Evolutionary conservation across 257 asterid species (phyloP), one percentile per base, ranked within the genome.

Genomic region (Penstemon barbatus): DNA sequence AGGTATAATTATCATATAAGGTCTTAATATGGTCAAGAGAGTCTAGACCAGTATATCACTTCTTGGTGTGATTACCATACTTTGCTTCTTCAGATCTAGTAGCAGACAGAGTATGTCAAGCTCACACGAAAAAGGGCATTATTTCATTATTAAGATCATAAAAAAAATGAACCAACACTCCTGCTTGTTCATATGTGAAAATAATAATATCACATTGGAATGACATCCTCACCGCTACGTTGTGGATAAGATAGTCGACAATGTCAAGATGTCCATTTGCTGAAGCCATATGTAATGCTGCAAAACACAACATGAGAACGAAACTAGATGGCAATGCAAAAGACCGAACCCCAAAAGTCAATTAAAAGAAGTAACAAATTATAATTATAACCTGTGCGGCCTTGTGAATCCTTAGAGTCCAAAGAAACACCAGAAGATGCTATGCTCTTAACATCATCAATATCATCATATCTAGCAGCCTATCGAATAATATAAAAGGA

Each of bases 221-320:
- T 9, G 68, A 75, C 39, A 63, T 33, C 8, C 92, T 83, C 69
- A 93, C 97, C 85, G 71, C 95, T 78, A 92, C 96, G 79, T 82
- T 83, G 53, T 45, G 50, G 70, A 94, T 70, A 53, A 94, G 97
- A 84, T 85, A 87, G 56, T 87, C 80, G 58, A 91, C 92, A 41
- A 89, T 79, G 63, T 72, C 80, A 53, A 69, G 73, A 78, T 91
- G 96, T 61, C 97, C 99, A 74, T 94, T 94, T 19, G 97, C 99
- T 41, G 97, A 82, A 79, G 97, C 97, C 99, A 94, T 94, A 76
- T 94, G 99, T 54, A 90, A 81, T 19, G 99, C 99, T 88, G 91
- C 78, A 77, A 77, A 80, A 71, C 43, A 61, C 19, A 73, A 18
- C 36, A 74, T 12, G 43, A 66, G 38, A 61, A 55, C n/a, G 62